These are phyloP conservation scores for Phoma sp. DNA, from an alignment of 2,329 filamentous ascomycete species.

Conservation along the genomic window DNA sequence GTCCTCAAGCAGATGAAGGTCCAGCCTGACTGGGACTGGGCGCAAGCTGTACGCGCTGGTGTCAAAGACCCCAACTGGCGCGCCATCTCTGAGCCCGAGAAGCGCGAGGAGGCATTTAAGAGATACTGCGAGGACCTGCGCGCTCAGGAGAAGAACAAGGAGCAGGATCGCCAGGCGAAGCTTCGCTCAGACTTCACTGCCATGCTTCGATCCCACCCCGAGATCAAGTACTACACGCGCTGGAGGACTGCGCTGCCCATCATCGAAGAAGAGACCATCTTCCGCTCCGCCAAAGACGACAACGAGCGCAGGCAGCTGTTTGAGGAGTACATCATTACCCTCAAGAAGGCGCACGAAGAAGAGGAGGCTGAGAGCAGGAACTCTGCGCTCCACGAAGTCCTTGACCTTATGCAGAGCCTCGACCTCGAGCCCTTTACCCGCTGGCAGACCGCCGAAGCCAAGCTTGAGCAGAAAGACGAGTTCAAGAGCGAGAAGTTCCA, in stretches of 20 bases:
- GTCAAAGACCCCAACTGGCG: constrained; percentile 93
- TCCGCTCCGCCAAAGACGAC: constrained; percentile 88
- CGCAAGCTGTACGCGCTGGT: constrained; percentile 83
- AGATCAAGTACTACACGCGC: constrained; percentile 95
- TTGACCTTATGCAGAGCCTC: constrained; percentile 77
- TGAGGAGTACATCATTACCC: constrained; percentile 86
- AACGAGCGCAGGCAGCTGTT: constrained; percentile 88
- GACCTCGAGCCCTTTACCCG: constrained; percentile 91
- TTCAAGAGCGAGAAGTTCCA: constrained; percentile 86
- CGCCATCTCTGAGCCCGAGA: constrained; percentile 89
- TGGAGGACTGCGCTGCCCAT: constrained; percentile 97
- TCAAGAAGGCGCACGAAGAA: constrained; percentile 82
- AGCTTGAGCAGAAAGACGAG: constrained; percentile 77
- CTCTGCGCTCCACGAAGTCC: constrained; percentile 83
- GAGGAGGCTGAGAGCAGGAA: constrained; percentile 75
- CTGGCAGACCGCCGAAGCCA: constrained; percentile 87
- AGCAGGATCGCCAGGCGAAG: constrained; percentile 91
- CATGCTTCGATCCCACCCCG: constrained; percentile 95
- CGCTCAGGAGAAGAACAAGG: constrained; percentile 90
- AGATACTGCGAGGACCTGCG: constrained; percentile 93
- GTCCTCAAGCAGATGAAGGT: constrained; percentile 84
- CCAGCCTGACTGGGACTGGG: constrained; percentile 91
- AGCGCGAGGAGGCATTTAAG: constrained; percentile 89
- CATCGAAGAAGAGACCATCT: constrained; percentile 93
- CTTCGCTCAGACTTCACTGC: constrained; percentile 91